Evolutionary conservation across 139 green algal genomes (phyloP).

Genomic region (Choricystis sp.): DNA sequence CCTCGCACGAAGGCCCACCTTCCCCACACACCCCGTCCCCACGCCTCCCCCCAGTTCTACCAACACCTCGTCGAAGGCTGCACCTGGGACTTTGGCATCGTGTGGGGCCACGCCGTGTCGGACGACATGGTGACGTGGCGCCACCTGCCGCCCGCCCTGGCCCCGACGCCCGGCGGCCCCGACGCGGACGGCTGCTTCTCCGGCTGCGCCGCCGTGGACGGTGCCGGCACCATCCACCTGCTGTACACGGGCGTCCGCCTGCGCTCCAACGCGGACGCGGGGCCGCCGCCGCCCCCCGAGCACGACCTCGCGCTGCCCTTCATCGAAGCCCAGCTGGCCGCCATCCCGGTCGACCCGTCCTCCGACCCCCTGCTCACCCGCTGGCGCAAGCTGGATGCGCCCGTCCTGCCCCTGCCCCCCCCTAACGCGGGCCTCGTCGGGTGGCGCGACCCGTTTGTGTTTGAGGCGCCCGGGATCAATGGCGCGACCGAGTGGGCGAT

Average conservation of each 20-base stretch:
- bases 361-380: constrained; percentile 29
- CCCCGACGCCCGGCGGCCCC: constrained; percentile 35
- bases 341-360: constrained; percentile 9
- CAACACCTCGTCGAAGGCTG: constrained; percentile 46
- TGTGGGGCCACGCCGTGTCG: constrained; percentile 63
- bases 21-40: not conserved
- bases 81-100: constrained; percentile 67
- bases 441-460: constrained; percentile 70
- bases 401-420: constrained; percentile 48
- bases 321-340: constrained; percentile 60
- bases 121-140: constrained; percentile 46
- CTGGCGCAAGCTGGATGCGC: constrained; percentile 51
- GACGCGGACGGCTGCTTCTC: constrained; percentile 76
- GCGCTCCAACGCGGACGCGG: constrained; percentile 32
- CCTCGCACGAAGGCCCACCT: too few relatives aligned
- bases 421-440: constrained; percentile 38
- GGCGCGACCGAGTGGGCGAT: constrained; percentile 28
- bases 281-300: constrained; percentile 17
- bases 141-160: constrained; percentile 47
- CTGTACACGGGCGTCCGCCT: constrained; percentile 60
- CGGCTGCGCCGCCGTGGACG: constrained; percentile 38
- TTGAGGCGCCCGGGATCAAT: constrained; percentile 14
- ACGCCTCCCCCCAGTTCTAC: constrained; percentile 43
- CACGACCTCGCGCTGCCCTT: constrained; percentile 48
- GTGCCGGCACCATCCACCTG: constrained; percentile 37